phyloP scores from a whole-genome alignment of 352 stramenopile genomes.

The Globisporangium spinosum region DNA sequence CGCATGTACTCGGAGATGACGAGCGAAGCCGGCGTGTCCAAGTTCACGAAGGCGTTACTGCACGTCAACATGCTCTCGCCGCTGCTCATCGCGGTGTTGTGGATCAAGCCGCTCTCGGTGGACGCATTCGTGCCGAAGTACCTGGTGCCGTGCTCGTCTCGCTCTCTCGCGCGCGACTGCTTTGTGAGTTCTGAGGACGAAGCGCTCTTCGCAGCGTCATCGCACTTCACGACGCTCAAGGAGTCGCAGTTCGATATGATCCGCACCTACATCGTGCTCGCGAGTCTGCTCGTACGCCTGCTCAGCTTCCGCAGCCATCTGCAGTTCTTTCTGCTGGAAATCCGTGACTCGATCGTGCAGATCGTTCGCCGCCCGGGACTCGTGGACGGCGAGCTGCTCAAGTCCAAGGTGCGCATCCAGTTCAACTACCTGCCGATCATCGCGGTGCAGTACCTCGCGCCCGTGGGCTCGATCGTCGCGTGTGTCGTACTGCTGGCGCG shows the following conservation, averaged over 20 bases:
- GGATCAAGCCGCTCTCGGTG: constrained; percentile 47
- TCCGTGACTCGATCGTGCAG: constrained; percentile 58
- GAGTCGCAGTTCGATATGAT: constrained; percentile 54
- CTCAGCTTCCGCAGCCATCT: constrained; percentile 60
- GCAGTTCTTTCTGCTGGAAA: constrained; percentile 76
- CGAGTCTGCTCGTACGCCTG: constrained; percentile 43
- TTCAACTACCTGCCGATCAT: constrained; percentile 84
- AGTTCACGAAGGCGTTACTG: constrained; percentile 41
- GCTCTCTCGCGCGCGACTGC: constrained; percentile 49
- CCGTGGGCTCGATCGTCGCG: constrained; percentile 37
- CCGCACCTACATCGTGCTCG: constrained; percentile 50
- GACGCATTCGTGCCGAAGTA: constrained; percentile 42
- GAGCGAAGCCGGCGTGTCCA: constrained; percentile 32
- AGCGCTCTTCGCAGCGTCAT: constrained; percentile 13
- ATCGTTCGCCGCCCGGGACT: constrained; percentile 46
- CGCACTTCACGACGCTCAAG: constrained; percentile 26
- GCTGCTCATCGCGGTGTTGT: constrained; percentile 48
- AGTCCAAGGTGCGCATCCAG: constrained; percentile 71
- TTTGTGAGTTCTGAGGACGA: constrained; percentile 33
- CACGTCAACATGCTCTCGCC: constrained; percentile 72
- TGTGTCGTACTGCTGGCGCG: constrained; percentile 46
- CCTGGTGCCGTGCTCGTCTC: constrained; percentile 46
- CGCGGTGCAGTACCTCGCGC: constrained; percentile 74
- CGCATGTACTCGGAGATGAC: constrained; percentile 78
- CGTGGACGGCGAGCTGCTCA: constrained; percentile 54